Evolutionary conservation across 257 asterid genomes (phyloP).

Genomic region (Solanum chiquidenum): DNA sequence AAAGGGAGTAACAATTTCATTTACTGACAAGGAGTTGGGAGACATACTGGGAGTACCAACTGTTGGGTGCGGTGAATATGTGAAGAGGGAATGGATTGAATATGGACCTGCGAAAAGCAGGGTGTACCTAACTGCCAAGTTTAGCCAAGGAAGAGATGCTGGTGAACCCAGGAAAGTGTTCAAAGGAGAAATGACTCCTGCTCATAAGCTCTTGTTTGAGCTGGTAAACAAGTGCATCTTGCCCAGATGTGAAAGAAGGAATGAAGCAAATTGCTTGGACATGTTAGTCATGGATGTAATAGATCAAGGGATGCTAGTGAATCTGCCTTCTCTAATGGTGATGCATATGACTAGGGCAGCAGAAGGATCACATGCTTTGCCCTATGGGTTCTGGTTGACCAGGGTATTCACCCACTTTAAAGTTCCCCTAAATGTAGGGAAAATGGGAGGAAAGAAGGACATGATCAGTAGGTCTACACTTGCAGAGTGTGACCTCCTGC

Average conservation of each 20-base stretch:
- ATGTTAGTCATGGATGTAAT: neutral
- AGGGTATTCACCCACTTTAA: neutral
- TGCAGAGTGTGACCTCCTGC: neutral
- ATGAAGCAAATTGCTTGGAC: neutral
- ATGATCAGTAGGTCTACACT: neutral
- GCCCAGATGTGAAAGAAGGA: neutral
- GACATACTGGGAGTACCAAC: neutral
- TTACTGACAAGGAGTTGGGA: neutral
- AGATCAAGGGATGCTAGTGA: neutral
- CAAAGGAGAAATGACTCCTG: neutral
- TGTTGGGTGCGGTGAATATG: neutral
- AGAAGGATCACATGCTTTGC: neutral
- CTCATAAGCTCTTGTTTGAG: neutral
- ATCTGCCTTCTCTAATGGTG: neutral
- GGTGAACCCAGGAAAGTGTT: neutral
- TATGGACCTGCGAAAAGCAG: neutral
- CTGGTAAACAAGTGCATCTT: neutral
- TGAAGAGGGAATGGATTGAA: neutral
- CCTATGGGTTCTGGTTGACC: neutral
- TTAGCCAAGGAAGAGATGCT: neutral
- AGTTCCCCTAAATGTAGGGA: neutral
- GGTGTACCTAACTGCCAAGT: neutral
- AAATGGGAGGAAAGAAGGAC: neutral
- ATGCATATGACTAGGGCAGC: neutral
- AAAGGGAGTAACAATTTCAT: neutral